These are phyloP conservation scores for Aeschynomene evenia DNA, from an alignment of 306 rosid genomes.

Conservation along the genomic window DNA sequence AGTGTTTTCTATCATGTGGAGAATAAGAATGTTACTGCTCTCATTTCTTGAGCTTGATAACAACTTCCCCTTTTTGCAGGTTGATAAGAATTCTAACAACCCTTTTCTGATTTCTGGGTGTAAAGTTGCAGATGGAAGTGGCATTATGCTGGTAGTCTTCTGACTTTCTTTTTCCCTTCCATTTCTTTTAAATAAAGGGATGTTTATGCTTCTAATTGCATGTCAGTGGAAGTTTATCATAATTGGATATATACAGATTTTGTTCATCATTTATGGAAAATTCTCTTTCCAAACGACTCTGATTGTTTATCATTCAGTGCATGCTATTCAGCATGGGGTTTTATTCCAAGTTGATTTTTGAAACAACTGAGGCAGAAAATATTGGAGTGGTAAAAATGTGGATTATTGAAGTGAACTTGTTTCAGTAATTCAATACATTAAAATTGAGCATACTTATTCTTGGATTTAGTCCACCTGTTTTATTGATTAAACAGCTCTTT, in stretches of 20 bases:
- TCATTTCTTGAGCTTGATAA: conserved; percentile 4
- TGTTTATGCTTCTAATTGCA: background rate
- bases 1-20: conserved; percentile 32
- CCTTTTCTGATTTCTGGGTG: conserved; percentile 91
- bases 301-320: conserved; percentile 9
- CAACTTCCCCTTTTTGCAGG: conserved; percentile 45
- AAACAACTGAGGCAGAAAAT: conserved; percentile 6
- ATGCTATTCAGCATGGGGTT: conserved; percentile 21
- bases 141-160: conserved; percentile 74
- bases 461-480: background rate
- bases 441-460: conserved; percentile 14
- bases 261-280: background rate
- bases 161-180: background rate
- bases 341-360: background rate
- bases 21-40: background rate
- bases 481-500: conserved; percentile 15
- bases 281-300: background rate
- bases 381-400: background rate
- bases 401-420: background rate
- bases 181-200: background rate
- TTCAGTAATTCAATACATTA: conserved; percentile 1
- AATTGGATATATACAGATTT: background rate
- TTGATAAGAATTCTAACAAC: conserved; percentile 55
- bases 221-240: background rate
- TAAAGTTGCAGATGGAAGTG: conserved; percentile 92